Evolutionary conservation across 169 alveolate species (phyloP), one percentile per base, ranked within the genome.

Genomic region (Neospora caninum): DNA sequence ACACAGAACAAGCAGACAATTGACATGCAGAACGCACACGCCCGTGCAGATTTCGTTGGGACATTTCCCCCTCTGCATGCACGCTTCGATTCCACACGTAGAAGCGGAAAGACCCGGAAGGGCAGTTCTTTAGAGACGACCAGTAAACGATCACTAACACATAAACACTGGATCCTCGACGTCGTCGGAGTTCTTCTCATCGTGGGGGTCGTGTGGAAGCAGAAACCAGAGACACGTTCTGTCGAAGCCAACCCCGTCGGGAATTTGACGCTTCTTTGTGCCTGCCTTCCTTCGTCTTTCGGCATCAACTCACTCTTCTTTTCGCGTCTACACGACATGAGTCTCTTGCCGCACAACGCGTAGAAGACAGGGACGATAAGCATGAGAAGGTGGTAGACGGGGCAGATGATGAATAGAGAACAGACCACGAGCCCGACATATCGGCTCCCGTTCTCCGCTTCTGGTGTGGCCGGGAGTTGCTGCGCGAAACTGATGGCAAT

Each of bases 401-500:
- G 86, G 69, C 31, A 7, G 42, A 27, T 31, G 36, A 88, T 10
- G 78, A 88, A 88, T 69, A 49, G 45, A 29, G 39, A 25, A 13
- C 43, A 18, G 34, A 88, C 83, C 87, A 67, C 64, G 42, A 88
- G 34, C 10, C 86, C 93, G 22, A 88, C 86, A 45, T 27, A 53
- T 34, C 64, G 93, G 67, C 69, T 64, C 43, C 58, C 49, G 38
- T 29, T 49, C 64, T 9, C 31, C 41, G 38, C 54, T 54, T 38
- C 27, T n/a, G 84, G 27, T 2, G 84, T 7, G 39, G 84, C 27
- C 43, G 42, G 45, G 39, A 73, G 84, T 36, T 73, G 84, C 84
- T 73, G 84, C 13, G 84, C 84, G 42, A 73, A 73, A 43, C 84
- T 73, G 84, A 73, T n/a, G 84, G 84, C 84, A n/a, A 73, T 34